Base-by-base conservation (phyloP, 2,329 filamentous ascomycete species). In the Trichothecium roseum region DNA sequence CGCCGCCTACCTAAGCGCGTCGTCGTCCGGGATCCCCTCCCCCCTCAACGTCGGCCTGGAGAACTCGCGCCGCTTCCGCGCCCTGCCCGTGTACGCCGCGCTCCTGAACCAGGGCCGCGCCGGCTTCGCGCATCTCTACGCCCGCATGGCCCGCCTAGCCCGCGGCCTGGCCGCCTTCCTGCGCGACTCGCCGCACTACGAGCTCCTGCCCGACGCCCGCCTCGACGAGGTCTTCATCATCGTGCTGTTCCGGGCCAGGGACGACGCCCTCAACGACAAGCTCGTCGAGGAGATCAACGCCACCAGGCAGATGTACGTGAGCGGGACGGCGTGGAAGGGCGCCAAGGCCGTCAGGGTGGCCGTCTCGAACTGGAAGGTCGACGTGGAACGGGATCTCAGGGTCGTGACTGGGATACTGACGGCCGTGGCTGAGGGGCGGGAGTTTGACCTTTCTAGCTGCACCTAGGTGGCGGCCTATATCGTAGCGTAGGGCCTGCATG, bases 11-110 rank as follows among this genome's bases (percentile, higher is more conserved):
- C 73, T 94, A 31, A 59, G 66, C 5, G 51, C 60, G 8, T 55
- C 57, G 15, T 17, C 35, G 14, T 5, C 39, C 41, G 50, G 33
- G 49, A 81, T 91, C 42, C 76, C 79, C n/a, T 88, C 83, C 4
- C 88, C 88, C 0, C 63, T 94, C 13, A 89, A 94, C 56, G 75
- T 91, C 38, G 86, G 87, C 15, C 66, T 95, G 15, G 88, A 95
- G 49, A 95, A 95, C 58, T 94, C 87, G 2, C 77, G 88, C 28
- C 80, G 88, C 5, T 94, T 95, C 63, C 76, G 89, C 36, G 88
- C 88, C 1, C 64, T 95, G n/a, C 88, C 89, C 0, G 82, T 86
- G 8, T 95, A 95, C 51, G 79, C 85, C 9, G 82, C 80, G 1
- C 68, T 95, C 3, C 55, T 81, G 15, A 80, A 81, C 32, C 81